Evolutionary conservation across 2,329 filamentous ascomycete species (phyloP), one percentile per base, ranked within the genome.

Genomic region (Cordyceps cicadae): DNA sequence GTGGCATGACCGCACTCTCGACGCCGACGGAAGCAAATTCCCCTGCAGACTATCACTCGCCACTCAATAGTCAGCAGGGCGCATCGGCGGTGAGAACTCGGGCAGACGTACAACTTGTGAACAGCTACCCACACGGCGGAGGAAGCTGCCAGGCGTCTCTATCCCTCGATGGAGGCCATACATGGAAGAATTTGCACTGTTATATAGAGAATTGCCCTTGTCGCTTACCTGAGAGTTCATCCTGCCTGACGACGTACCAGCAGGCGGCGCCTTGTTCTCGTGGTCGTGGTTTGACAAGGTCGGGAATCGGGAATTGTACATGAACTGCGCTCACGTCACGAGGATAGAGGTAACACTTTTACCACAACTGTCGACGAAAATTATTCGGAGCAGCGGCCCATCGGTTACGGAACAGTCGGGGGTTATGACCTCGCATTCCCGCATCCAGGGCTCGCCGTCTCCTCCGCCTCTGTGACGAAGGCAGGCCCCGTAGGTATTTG

Each of bases 261-360:
- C 73, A 62, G 77, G 73, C 73, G 81, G 86, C 32, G 87, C 84
- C 61, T 72, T 92, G 49, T 81, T 92, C 55, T 84, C 85, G 41
- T 93, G 90, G 90, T 86, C 84, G 29, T 90, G 87, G 87, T n/a
- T 87, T 75, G 91, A 91, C 77, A 77, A 85, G 64, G 90, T 29
- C 26, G 26, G 26, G 26, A 29, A 29, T 29, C 26, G 26, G 26
- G 26, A 29, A 29, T 3, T 29, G 75, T 94, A 89, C 6, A 29
- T 29, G 26, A 29, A 29, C 26, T 29, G 26, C 69, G 89, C 89
- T 6, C 79, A 82, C 54, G 82, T 92, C 66, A 84, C 81, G 26
- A 29, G 26, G 26, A 29, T 29, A 29, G 26, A 29, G 26, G 26
- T 29, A 29, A 29, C 26, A 29, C 26, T 29, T 29, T 29, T 29